Evolutionary conservation across 2,329 filamentous ascomycete genomes (phyloP).

Genomic region (Colletotrichum magnum): DNA sequence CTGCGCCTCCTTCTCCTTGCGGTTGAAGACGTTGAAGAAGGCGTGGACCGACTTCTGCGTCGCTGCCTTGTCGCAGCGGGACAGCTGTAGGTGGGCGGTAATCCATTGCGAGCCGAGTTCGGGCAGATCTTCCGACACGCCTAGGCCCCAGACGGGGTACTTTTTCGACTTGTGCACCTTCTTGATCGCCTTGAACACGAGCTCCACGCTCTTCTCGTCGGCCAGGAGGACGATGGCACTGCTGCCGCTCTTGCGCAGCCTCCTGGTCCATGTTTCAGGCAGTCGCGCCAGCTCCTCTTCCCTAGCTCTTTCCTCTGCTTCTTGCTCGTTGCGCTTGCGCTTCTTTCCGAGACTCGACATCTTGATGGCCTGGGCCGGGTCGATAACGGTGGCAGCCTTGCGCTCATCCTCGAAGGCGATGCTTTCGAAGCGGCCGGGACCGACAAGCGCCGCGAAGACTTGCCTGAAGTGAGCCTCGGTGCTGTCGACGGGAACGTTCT

Average conservation of each 20-base stretch:
- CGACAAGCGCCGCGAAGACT: constrained; percentile 81
- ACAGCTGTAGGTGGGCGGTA: constrained; percentile 78
- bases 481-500: constrained; percentile 89
- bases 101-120: constrained; percentile 70
- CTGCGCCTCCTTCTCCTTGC: constrained; percentile 74
- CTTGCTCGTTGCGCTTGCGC: constrained; percentile 68
- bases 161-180: constrained; percentile 72
- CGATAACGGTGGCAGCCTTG: constrained; percentile 56
- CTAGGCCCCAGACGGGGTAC: constrained; percentile 78
- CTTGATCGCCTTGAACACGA: constrained; percentile 81
- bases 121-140: constrained; percentile 69
- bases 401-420: constrained; percentile 80
- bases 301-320: constrained; percentile 68
- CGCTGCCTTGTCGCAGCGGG: constrained; percentile 76
- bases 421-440: constrained; percentile 82
- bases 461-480: constrained; percentile 82
- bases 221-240: constrained; percentile 88
- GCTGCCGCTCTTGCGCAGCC: constrained; percentile 79
- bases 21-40: constrained; percentile 88
- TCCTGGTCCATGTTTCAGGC: constrained; percentile 80
- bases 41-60: constrained; percentile 85
- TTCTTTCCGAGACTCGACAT: constrained; percentile 62
- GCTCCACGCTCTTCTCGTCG: constrained; percentile 83
- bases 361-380: constrained; percentile 60
- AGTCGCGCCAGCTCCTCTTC: constrained; percentile 74